A percentile compares a stretch with the other conserved stretches of the same genome.
Evolutionary conservation across 148 eudicot genomes (phyloP).

Genomic region (Fagopyrum tataricum): DNA sequence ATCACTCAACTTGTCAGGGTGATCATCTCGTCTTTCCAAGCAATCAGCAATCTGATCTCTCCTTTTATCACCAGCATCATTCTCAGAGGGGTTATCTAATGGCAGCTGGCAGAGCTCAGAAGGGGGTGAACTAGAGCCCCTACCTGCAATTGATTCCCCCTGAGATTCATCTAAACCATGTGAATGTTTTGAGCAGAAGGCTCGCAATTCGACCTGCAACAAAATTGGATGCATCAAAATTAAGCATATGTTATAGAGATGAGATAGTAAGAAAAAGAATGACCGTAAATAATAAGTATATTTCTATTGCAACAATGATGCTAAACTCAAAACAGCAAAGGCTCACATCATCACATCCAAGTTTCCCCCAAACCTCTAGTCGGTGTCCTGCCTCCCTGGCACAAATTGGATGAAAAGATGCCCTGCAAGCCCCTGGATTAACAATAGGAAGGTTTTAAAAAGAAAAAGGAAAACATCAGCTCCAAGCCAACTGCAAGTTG

Average conservation of each 20-base stretch:
- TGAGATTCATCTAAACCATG: conserved; percentile 25
- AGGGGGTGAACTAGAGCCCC: conserved; percentile 27
- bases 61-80: conserved; percentile 43
- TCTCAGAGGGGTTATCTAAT: conserved; percentile 34
- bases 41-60: conserved; percentile 42
- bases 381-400: conserved; percentile 89
- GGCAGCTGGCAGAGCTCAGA: conserved; percentile 18
- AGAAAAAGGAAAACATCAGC: not conserved
- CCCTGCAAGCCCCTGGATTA: conserved; percentile 82
- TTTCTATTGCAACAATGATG: conserved; percentile 1
- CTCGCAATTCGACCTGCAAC: conserved; percentile 78
- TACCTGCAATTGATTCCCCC: conserved; percentile 24
- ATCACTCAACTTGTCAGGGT: conserved; percentile 26
- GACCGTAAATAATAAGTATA: not conserved
- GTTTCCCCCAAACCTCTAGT: conserved; percentile 95
- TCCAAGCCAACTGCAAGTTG: not conserved
- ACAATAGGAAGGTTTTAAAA: conserved; percentile 8
- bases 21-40: conserved; percentile 24
- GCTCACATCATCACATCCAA: conserved; percentile 92
- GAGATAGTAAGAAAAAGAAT: not conserved
- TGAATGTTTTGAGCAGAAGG: conserved; percentile 85
- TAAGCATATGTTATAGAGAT: not conserved
- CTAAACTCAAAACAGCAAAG: conserved; percentile 8
- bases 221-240: not conserved
- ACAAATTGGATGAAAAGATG: conserved; percentile 91